Evolutionary conservation across 192 early-diverging fungal species (phyloP), one percentile per base, ranked within the genome.

Genomic region (Mortierella claussenii): DNA sequence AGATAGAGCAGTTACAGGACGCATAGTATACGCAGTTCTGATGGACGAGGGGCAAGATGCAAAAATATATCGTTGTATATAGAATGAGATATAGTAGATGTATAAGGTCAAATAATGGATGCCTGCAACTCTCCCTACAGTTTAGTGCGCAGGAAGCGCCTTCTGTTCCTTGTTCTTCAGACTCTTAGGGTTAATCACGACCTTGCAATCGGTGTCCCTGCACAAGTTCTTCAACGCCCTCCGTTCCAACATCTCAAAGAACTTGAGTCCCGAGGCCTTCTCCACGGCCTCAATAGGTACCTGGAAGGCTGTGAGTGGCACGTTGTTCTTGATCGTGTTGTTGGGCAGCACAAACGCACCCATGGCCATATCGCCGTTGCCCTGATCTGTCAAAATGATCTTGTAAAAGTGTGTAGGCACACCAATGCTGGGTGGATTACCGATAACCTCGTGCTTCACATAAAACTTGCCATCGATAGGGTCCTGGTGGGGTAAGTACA

Each of bases 391-490:
- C 76, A 95, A 69, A 30, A 96, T 89, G 23, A 95, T 90, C 81
- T 98, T 98, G 83, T 88, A 98, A 78, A 95, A 97, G 59, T 97
- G 95, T 4, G 95, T 97, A 6, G 96, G 95, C 2, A 98, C 96
- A 10, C 90, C 91, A 43, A 93, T 86, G 55, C 93, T 94, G 24
- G 94, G 94, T 27, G 93, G 90, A 52, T 86, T 82, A 0, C 96
- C 95, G 54, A 98, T 92, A 24, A 97, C 89, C 82, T 98, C 89
- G 65, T 95, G 94, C 37, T 88, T 92, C 12, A 96, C 88, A 45
- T 92, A 89, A 68, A 79, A 91, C 81, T 90, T 92, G 46, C 87
- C 85, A 67, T 91, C 88, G 24, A 27, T 62, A 0, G 68, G 59
- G 44, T 92, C 91, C 53, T 84, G 70, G 48, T 93, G 81, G 1